Conservation (phyloP, 257 asterid species). For the Apocynum venetum region DNA sequence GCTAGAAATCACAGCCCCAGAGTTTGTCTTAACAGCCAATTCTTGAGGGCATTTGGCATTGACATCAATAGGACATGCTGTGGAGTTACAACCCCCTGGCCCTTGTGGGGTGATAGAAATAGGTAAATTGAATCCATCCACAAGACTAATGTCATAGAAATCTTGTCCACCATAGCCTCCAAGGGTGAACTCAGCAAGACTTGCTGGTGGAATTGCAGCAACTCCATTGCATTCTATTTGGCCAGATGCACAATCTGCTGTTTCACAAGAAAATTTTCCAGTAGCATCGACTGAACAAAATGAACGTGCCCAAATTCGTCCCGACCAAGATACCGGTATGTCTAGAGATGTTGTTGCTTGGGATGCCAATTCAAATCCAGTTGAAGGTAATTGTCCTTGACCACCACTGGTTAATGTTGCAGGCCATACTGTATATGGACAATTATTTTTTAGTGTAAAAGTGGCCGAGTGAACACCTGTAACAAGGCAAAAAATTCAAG, state of each 20-base stretch:
- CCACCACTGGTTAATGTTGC: slow-evolving; percentile 43
- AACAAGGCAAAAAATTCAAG: neutral
- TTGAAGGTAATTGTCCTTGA: neutral
- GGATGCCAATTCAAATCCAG: slow-evolving; percentile 41
- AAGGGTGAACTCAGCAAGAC: slow-evolving; percentile 19
- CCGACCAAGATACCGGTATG: slow-evolving; percentile 41
- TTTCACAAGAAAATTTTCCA: slow-evolving; percentile 31
- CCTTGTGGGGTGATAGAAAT: slow-evolving; percentile 44
- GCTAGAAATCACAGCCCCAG: slow-evolving; percentile 53
- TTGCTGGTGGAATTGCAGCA: slow-evolving; percentile 20
- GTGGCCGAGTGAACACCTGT: slow-evolving; percentile 32
- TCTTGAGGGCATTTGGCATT: slow-evolving; percentile 46
- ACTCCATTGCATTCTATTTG: slow-evolving; percentile 13
- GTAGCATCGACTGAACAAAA: slow-evolving; percentile 21
- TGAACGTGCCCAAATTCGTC: slow-evolving; percentile 49
- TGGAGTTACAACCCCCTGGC: slow-evolving; percentile 37
- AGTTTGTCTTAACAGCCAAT: slow-evolving; percentile 26
- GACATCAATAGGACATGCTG: slow-evolving; percentile 44
- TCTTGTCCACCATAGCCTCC: slow-evolving; percentile 2
- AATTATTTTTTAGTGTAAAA: slow-evolving; percentile 40
- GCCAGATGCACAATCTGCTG: slow-evolving; percentile 43
- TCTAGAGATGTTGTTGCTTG: slow-evolving; percentile 9
- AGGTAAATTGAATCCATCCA: slow-evolving; percentile 69
- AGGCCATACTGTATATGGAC: slow-evolving; percentile 48
- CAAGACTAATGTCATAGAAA: slow-evolving; percentile 24